Base-by-base conservation (phyloP, 331 rosid genomes). In the Ulmus americana region DNA sequence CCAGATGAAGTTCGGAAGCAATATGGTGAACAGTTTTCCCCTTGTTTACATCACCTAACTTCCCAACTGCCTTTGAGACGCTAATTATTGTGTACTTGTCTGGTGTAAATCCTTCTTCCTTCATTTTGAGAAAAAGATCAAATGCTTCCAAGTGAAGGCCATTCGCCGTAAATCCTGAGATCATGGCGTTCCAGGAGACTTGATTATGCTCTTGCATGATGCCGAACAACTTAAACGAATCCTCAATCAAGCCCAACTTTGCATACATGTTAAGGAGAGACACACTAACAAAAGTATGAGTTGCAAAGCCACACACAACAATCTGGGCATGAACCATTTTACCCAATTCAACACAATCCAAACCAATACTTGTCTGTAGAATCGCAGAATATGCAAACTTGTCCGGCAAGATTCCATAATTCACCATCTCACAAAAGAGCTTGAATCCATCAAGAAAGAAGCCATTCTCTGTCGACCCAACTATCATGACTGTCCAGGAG, bases 231-330 rank as follows among this genome's bases (percentile, higher is more conserved):
- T 73, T 73, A 61, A 11, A 71, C 3, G 88, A 85, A 69, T 68
- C 72, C 57, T 80, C 85, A 64, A 82, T 67, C 69, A 49, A 61
- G 53, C 81, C 83, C 67, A 87, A 61, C 76, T 87, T 90, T 1
- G 88, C 86, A 78, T 87, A 90, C 81, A 87, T 79, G 83, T 83
- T 85, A 14, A 90, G 92, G 78, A 90, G 85, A 45, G 97, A 74
- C 1, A 91, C 84, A 35, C 68, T 74, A 3, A 87, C 90, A 77
- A 79, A 83, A 1, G 81, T 63, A 68, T 83, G 80, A 66, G 44
- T 49, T 7, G 74, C 65, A 83, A 83, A 83, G 16, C 92, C 97
- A 42, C 86, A 74, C 3, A 69, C 68, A 68, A 80, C 76, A 76
- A 87, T 81, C 56, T 81, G 97, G 39, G 87, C 85, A 71, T 85